Percentiles rank a stretch among this genome's conserved stretches.
These are phyloP conservation scores for Microdochium trichocladiopsis DNA, from an alignment of 2,329 filamentous ascomycete species.

Conservation along the genomic window DNA sequence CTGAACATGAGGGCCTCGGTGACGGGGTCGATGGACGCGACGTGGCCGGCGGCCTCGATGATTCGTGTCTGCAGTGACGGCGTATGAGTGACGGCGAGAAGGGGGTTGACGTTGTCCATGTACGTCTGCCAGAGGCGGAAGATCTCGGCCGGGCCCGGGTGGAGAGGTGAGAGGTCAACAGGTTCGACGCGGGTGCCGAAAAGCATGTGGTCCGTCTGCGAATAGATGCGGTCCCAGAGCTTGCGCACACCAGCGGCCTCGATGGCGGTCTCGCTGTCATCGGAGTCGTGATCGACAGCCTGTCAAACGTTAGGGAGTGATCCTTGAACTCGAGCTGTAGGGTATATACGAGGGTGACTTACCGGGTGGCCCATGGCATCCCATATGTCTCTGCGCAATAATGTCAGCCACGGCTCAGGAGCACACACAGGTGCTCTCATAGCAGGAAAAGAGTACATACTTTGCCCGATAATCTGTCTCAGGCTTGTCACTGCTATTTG, in stretches of 20 bases:
- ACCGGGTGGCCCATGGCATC: conserved; percentile 34
- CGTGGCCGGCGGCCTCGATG: conserved; percentile 37
- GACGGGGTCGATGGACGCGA: conserved; percentile 25
- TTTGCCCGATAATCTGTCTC: conserved; percentile 19
- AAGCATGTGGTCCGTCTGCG: conserved; percentile 39
- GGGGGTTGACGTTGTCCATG: conserved; percentile 49
- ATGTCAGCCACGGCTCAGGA: neutral
- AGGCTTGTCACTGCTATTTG: conserved; percentile 13
- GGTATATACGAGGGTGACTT: conserved; percentile 12
- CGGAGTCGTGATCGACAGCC: conserved; percentile 10
- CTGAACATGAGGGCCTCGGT: conserved; percentile 52
- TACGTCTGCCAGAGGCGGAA: conserved; percentile 51
- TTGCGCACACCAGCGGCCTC: conserved; percentile 25
- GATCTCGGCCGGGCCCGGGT: conserved; percentile 37
- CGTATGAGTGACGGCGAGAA: conserved; percentile 52
- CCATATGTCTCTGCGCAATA: conserved; percentile 33
- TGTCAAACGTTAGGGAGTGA: neutral
- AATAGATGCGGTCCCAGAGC: conserved; percentile 34
- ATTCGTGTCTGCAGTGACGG: conserved; percentile 46
- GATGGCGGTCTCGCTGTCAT: conserved; percentile 19
- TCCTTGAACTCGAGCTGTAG: conserved; percentile 1
- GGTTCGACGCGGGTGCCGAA: conserved; percentile 35
- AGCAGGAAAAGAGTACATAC: conserved; percentile 11
- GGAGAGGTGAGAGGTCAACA: conserved; percentile 40
- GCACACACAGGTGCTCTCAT: too few relatives aligned